Evolutionary conservation across 768 basidiomycete species (phyloP).

Genomic region (Lactarius sanguifluus): DNA sequence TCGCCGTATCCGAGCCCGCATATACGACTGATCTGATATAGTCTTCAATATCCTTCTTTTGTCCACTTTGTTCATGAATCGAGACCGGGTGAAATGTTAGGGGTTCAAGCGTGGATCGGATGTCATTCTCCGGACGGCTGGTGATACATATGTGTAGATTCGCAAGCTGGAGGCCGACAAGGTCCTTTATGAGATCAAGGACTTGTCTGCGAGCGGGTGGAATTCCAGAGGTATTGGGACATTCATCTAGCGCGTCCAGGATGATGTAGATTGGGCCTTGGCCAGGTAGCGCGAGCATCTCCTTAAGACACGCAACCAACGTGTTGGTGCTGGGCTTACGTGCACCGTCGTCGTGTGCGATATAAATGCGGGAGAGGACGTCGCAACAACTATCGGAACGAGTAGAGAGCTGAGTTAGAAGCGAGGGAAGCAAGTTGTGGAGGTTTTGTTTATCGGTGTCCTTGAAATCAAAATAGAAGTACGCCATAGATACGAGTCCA

Average conservation of each 20-base stretch:
- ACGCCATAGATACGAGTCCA: neutral
- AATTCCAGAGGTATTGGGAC: neutral
- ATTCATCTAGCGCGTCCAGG: conserved; percentile 10
- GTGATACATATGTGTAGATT: conserved; percentile 1
- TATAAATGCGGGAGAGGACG: neutral
- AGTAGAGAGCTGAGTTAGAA: neutral
- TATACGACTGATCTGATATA: neutral
- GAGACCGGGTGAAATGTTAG: neutral
- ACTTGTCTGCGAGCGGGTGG: neutral
- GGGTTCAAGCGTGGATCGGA: neutral
- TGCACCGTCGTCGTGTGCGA: neutral
- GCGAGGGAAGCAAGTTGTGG: neutral
- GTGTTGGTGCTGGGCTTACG: neutral
- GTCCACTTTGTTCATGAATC: neutral
- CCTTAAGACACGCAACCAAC: neutral
- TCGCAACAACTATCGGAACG: neutral
- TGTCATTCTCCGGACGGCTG: neutral
- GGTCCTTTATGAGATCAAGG: neutral
- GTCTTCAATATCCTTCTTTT: neutral
- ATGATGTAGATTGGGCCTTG: neutral
- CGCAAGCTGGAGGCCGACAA: neutral
- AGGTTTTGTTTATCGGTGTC: neutral
- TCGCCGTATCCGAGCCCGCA: neutral
- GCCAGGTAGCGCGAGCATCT: neutral
- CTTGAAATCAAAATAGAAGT: conserved; percentile 1